Conservation (phyloP, 352 stramenopile species). For the Phytophthora aleatoria region DNA sequence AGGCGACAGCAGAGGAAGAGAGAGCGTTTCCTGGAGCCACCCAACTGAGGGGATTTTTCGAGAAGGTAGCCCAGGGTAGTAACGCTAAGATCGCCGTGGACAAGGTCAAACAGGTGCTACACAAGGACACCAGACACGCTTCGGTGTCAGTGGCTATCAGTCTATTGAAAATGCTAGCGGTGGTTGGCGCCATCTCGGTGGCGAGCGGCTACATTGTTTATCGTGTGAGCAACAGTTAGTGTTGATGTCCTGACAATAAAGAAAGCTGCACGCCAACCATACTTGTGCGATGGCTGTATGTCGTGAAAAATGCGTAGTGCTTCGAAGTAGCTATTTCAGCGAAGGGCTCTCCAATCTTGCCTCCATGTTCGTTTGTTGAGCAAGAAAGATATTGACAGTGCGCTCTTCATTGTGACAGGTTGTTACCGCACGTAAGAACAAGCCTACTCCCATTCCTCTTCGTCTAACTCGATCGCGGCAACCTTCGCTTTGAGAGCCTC, state of each 20-base stretch:
- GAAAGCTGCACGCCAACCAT: no score
- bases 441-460: conserved; percentile 35
- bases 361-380: no score
- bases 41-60: conserved; percentile 10
- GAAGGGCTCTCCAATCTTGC: no score
- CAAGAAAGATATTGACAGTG: no score
- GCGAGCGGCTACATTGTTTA: conserved; percentile 28
- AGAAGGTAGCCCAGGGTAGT: neutral
- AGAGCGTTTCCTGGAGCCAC: conserved; percentile 6
- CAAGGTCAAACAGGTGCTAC: conserved; percentile 19
- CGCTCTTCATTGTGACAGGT: neutral
- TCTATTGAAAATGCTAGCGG: conserved; percentile 26
- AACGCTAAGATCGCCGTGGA: neutral
- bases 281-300: no score
- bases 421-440: neutral
- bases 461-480: conserved; percentile 32
- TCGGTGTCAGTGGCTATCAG: conserved; percentile 19
- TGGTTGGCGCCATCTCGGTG: conserved; percentile 18
- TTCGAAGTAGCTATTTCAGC: no score
- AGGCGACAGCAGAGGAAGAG: conserved; percentile 9
- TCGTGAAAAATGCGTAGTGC: no score
- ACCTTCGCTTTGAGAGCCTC: conserved; percentile 31
- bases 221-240: conserved; percentile 14
- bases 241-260: conserved; percentile 2
- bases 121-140: conserved; percentile 21